Percentiles rank a stretch among this genome's conserved stretches.
These are phyloP conservation scores for Pascua guehoae DNA, from an alignment of 1,284 basidiomycete species.

Conservation along the genomic window DNA sequence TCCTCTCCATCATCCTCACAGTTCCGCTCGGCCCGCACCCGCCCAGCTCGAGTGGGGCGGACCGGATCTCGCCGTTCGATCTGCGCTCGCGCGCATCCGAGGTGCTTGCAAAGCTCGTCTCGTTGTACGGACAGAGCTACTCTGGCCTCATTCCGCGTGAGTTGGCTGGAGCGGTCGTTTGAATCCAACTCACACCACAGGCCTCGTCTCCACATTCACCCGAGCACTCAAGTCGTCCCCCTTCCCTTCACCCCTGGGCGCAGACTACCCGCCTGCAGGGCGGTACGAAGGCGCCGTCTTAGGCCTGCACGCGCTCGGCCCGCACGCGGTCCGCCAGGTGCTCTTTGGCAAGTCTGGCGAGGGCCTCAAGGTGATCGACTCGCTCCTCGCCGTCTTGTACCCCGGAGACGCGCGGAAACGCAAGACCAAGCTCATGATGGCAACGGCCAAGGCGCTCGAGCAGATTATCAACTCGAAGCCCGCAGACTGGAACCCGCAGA, in stretches of 20 bases:
- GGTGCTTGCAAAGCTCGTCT: constrained; percentile 69
- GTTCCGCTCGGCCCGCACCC: constrained; percentile 60
- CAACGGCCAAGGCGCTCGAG: constrained; percentile 22
- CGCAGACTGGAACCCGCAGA: constrained; percentile 11
- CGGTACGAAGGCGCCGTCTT: constrained; percentile 81
- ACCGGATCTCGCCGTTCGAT: constrained; percentile 46
- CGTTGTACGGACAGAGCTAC: constrained; percentile 52
- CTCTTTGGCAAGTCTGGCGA: constrained; percentile 50
- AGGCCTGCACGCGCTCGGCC: constrained; percentile 75
- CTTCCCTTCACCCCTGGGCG: constrained; percentile 39
- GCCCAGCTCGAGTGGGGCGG: constrained; percentile 21
- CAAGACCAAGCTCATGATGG: constrained; percentile 34
- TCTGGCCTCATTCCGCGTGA: constrained; percentile 51
- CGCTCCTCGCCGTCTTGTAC: constrained; percentile 33
- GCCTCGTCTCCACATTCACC: constrained; percentile 88
- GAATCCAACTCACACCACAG: constrained; percentile 43
- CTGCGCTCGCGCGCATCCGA: constrained; percentile 73
- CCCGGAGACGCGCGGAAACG: constrained; percentile 25
- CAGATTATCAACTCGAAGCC: constrained; percentile 21
- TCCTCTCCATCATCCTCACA: constrained; percentile 85
- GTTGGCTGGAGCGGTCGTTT: constrained; percentile 7
- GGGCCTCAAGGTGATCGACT: constrained; percentile 27
- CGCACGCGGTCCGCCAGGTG: constrained; percentile 73
- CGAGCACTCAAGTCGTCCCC: constrained; percentile 61
- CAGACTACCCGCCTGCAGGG: constrained; percentile 53